Evolutionary conservation across 352 stramenopile species (phyloP), one percentile per base, ranked within the genome.

Genomic region (Globisporangium canariense): DNA sequence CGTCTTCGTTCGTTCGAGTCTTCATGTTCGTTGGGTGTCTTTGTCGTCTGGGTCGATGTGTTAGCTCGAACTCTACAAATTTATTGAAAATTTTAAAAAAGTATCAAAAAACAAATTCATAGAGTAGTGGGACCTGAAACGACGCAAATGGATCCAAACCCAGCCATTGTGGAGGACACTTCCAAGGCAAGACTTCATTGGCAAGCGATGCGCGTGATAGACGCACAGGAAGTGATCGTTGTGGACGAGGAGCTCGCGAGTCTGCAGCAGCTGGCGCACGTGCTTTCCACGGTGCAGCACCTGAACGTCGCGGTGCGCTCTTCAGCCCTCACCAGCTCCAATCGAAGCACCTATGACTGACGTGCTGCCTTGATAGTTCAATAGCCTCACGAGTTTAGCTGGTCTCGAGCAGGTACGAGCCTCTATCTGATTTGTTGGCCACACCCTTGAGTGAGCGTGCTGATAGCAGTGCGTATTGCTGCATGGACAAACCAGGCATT

Each of bases 261-360:
- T 52, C 64, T 81, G 0, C 64, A 62, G 0, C 63, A 75, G 40
- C 38, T 81, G 10, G 65, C 49, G n/a, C 32, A 45, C 4, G 57
- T 58, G 5, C 59, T 85, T 11, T 32, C 41, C 2, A 57, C 61
- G 4, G 65, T 63, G 11, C 77, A 86, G 59, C 77, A 90, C 46
- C 59, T 91, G 32, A 93, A 88, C 61, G 68, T 91, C 51, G 66
- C 77, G 66, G 84, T 91, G 56, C 18, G 78, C 75, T 30, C 2
- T 4, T 45, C 11, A 28, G 25, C 25, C 25, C 25, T 28, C 25
- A 49, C 38, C 1, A 11, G 8, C 14, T 20, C 10, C 9, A 3
- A 16, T 3, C 7, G 20, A 40, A 28, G 53, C 7, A 28, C 22
- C 45, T 59, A 6, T 20, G 38, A 11, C 22, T 41, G 18, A 51